Conservation (phyloP, 2,329 filamentous ascomycete genomes). For the Fusarium sp. region DNA sequence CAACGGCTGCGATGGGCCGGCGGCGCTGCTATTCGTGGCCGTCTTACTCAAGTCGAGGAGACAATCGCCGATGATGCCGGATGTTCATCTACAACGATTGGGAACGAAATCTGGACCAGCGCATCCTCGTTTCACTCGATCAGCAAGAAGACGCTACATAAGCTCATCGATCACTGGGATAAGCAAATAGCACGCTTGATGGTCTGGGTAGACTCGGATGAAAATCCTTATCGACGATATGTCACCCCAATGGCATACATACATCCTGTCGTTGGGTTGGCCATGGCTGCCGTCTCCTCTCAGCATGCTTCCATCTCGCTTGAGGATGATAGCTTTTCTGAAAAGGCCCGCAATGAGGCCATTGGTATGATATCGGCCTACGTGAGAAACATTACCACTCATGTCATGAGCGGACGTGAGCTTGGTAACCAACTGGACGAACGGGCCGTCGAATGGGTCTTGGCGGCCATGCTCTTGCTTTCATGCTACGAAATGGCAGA, state of each 20-base stretch:
- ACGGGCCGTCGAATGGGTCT: conserved; percentile 39
- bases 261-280: conserved; percentile 45
- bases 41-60: conserved; percentile 20
- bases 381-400: conserved; percentile 18
- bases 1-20: conserved; percentile 45
- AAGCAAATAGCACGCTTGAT: conserved; percentile 46
- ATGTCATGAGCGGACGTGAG: conserved; percentile 13
- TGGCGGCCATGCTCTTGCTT: conserved; percentile 47
- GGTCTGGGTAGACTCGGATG: conserved; percentile 48
- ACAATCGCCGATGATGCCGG: neutral
- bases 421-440: conserved; percentile 10
- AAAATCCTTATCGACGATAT: conserved; percentile 45
- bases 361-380: conserved; percentile 41
- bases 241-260: conserved; percentile 43
- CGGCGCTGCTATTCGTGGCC: conserved; percentile 45
- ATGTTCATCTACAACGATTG: neutral
- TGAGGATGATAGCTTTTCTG: conserved; percentile 39
- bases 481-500: conserved; percentile 48
- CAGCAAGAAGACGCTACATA: conserved; percentile 9
- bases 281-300: conserved; percentile 45
- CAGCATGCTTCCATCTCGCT: conserved; percentile 43
- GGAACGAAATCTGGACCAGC: conserved; percentile 22
- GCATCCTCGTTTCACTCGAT: conserved; percentile 32
- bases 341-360: conserved; percentile 45
- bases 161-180: conserved; percentile 46